Base-by-base conservation (phyloP, 208 protist genomes). In the Crithidia bombi region DNA sequence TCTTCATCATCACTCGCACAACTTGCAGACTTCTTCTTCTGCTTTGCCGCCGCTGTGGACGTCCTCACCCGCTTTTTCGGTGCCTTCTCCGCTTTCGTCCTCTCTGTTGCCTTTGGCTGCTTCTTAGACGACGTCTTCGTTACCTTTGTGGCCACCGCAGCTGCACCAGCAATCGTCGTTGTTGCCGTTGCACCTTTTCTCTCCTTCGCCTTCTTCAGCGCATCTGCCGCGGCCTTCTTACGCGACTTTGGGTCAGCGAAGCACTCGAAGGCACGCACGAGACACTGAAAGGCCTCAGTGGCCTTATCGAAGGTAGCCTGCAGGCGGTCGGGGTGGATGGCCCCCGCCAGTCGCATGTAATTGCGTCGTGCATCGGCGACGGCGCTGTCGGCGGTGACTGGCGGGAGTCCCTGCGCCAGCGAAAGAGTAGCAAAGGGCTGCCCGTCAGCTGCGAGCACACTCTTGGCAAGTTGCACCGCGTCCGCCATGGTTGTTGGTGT, bases 241-340 rank as follows among this genome's bases (percentile, higher is more conserved):
- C 88, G 83, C 49, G 39, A 55, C 55, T 85, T 83, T 17, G 88
- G 86, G 59, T 92, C 81, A 4, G 81, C 88, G 32, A 96, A 86
- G 50, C 46, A 59, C 71, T 96, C 91, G 62, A 96, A 96, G 46
- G 88, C 91, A 1, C 78, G 76, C 57, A 96, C 91, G 21, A 96
- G 74, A 30, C 78, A 79, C 76, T 96, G 91, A 63, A 96, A 96
- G 21, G 79, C 87, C 58, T 96, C 86, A 12, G 91, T 96, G 35
- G 83, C 79, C 63, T 75, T 78, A 12, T 91, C 81, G 46, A 89
- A 93, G 26, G 33, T 43, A 35, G 52, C 66, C 47, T 89, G 74
- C n/a, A 96, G 64, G 66, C 91, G 92, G 66, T 96, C 91, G 0
- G 91, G 91, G 69, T 96, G 91, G 36, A 96, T 83, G 28, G 85